Evolutionary conservation across 495 filamentous ascomycete genomes (phyloP).

Genomic region (Amniculicola lignicola): DNA sequence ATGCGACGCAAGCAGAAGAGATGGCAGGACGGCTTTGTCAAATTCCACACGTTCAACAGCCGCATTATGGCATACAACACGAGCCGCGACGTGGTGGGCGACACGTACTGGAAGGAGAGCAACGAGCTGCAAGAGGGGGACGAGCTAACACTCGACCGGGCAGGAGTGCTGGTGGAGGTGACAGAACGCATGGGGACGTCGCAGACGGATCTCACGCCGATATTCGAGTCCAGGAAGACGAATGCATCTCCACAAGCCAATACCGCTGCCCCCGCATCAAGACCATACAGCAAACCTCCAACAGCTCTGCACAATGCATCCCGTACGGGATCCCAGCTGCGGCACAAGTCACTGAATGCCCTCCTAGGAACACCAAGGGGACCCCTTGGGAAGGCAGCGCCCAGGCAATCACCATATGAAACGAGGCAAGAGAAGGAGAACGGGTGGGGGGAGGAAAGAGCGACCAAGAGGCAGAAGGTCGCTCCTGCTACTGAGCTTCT

Average conservation of each 20-base stretch:
- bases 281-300: background rate
- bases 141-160: conserved; percentile 74
- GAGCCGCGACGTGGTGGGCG: conserved; percentile 73
- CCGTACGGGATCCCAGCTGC: conserved; percentile 34
- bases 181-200: conserved; percentile 66
- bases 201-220: conserved; percentile 70
- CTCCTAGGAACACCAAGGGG: conserved; percentile 56
- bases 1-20: conserved; percentile 80
- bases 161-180: conserved; percentile 73
- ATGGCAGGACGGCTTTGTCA: conserved; percentile 88
- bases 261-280: background rate
- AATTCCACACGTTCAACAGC: conserved; percentile 88
- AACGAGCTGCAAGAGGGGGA: conserved; percentile 69
- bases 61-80: conserved; percentile 89
- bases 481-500: background rate
- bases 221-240: conserved; percentile 72
- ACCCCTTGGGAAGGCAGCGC: conserved; percentile 44
- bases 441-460: conserved; percentile 35
- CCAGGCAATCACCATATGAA: conserved; percentile 52
- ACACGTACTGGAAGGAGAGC: conserved; percentile 73
- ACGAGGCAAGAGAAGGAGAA: conserved; percentile 40
- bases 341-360: conserved; percentile 55
- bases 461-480: conserved; percentile 52
- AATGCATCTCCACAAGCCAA: conserved; percentile 44
- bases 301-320: background rate